Evolutionary conservation across 148 eudicot species (phyloP).

Genomic region (Nepenthes gracilis): DNA sequence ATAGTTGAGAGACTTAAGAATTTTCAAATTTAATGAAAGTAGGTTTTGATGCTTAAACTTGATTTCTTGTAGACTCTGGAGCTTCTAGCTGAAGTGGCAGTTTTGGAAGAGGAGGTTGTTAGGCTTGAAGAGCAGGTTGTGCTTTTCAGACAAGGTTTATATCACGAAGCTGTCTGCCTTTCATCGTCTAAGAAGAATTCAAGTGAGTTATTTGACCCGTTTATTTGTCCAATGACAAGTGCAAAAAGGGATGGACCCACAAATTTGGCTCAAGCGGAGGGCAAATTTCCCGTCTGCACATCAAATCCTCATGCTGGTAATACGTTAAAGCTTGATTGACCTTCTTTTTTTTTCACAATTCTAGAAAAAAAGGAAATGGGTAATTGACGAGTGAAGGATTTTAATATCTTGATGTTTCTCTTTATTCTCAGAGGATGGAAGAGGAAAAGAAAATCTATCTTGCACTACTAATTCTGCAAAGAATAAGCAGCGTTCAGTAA

Average conservation of each 20-base stretch:
- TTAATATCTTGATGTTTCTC: too few species aligned
- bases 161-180: constrained; percentile 39
- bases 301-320: too few species aligned
- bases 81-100: constrained; percentile 95
- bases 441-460: background rate
- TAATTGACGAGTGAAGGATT: too few species aligned
- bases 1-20: too few species aligned
- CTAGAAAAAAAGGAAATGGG: too few species aligned
- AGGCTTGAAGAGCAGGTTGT: constrained; percentile 76
- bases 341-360: too few species aligned
- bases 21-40: background rate
- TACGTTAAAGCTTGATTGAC: too few species aligned
- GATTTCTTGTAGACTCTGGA: constrained; percentile 49
- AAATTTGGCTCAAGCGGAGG: too few species aligned
- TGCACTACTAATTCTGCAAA: background rate
- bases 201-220: constrained; percentile 2
- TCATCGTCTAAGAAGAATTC: constrained; percentile 17
- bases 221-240: background rate
- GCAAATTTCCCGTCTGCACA: too few species aligned
- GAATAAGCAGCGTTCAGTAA: constrained; percentile 18
- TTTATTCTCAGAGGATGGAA: constrained; percentile 6
- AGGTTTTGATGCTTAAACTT: background rate
- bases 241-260: background rate
- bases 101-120: constrained; percentile 91
- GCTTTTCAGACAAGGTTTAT: constrained; percentile 45